These are phyloP conservation scores for Gossypium arboreum DNA, from an alignment of 345 rosid species.

Conservation along the genomic window DNA sequence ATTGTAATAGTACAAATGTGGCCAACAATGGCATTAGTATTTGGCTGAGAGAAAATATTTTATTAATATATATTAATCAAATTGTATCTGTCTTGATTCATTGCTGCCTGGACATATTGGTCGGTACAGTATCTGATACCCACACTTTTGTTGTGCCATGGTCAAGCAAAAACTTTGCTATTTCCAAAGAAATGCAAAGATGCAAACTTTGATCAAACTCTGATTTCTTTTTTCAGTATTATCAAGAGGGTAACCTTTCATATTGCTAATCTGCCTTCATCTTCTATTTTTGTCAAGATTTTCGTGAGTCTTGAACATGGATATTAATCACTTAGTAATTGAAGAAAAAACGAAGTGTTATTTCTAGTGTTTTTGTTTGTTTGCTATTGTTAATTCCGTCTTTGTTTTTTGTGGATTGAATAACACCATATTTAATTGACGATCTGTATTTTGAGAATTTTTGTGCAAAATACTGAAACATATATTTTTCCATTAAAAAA, in stretches of 20 bases:
- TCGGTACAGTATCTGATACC: neutral
- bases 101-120: neutral
- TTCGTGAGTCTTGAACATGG: neutral
- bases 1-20: no score
- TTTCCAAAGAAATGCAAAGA: neutral
- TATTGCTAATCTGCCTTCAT: neutral
- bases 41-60: no score
- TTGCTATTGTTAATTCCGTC: no score
- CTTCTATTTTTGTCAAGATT: conserved; percentile 9
- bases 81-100: neutral
- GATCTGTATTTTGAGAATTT: neutral
- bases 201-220: neutral
- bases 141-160: neutral
- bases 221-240: neutral
- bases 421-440: no score
- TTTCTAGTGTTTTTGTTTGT: neutral
- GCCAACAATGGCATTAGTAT: no score
- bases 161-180: no score
- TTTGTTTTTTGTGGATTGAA: neutral
- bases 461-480: neutral
- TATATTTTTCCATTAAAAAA: no score
- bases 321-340: no score
- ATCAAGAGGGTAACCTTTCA: neutral
- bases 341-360: neutral
- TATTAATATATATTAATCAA: neutral